Evolutionary conservation across 2,329 filamentous ascomycete genomes (phyloP), one percentile per base, ranked within the genome.

Genomic region (Alternaria arbusti): DNA sequence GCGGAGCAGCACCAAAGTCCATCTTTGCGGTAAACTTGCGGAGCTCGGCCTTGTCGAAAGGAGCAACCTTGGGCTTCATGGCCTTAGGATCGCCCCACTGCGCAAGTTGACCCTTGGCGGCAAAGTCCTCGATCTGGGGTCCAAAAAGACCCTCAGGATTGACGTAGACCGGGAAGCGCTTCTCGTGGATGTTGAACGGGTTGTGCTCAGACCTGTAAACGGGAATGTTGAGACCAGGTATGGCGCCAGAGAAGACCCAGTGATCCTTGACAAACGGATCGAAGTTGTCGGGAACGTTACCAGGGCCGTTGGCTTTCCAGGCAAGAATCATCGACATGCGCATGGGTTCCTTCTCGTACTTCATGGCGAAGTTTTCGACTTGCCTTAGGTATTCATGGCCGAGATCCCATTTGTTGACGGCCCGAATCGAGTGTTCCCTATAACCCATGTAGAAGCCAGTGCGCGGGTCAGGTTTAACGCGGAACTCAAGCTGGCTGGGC

Each of bases 81-180:
- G 49, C 28, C 23, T 32, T 6, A 6, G 36, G 7, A 10, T 44
- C 40, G n/a, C 26, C 43, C 57, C 51, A 60, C 15, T 43, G 22
- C 12, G 28, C 43, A 12, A 60, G 58, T 10, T 26, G 43, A 12
- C 58, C 50, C 12, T 26, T 13, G 36, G 51, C 58, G 15, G 58
- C 58, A 23, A 40, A 60, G 30, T 58, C 59, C 26, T 62, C 54
- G 13, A 58, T 54, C 36, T 58, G 36, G 25, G 46, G 54, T 2
- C 54, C 54, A n/a, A 26, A 57, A 6, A 32, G 3, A 15, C 6
- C 7, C 17, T 43, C 51, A 10, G 44, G 17, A 5, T 20, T 10
- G 17, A 22, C 3, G 28, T 44, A n/a, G 23, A 36, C 47, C 11
- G 5, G 10, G 11, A 43, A 25, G 7, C 25, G 44, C 22, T 61